Percentiles rank a stretch among this genome's conserved stretches.
Conservation (phyloP, 2,329 filamentous ascomycete species). For the Aspergillus sp. region DNA sequence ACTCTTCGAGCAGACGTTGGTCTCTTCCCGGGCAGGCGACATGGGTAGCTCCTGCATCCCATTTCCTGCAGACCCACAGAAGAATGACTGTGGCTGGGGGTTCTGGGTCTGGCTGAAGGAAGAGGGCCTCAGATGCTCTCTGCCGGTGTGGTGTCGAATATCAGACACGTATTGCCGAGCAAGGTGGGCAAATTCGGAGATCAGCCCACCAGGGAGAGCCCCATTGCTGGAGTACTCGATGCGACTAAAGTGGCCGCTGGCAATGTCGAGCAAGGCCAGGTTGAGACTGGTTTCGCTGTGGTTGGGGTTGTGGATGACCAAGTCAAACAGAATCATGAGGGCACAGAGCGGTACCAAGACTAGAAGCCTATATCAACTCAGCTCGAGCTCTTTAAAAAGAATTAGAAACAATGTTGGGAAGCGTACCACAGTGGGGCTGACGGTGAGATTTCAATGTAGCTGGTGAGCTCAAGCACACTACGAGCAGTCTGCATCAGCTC, state of each 20-base stretch:
- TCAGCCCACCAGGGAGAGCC: slow-evolving; percentile 38
- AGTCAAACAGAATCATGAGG: slow-evolving; percentile 45
- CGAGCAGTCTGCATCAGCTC: slow-evolving; percentile 35
- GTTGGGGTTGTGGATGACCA: slow-evolving; percentile 40
- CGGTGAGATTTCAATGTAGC: slow-evolving; percentile 33
- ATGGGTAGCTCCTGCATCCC: too few relatives aligned
- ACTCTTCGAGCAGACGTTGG: too few relatives aligned
- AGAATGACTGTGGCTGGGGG: too few relatives aligned
- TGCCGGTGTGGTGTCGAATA: neutral
- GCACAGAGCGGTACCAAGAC: slow-evolving; percentile 39
- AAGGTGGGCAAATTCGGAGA: slow-evolving; percentile 45
- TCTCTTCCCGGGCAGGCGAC: too few relatives aligned
- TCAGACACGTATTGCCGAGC: slow-evolving; percentile 27
- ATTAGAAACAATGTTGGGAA: neutral
- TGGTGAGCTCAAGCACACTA: slow-evolving; percentile 35
- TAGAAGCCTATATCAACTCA: slow-evolving; percentile 25
- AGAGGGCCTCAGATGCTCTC: neutral
- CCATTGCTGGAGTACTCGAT: slow-evolving; percentile 42
- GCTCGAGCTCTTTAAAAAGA: neutral
- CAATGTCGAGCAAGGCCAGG: slow-evolving; percentile 44
- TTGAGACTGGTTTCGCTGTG: slow-evolving; percentile 39
- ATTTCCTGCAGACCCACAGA: too few relatives aligned
- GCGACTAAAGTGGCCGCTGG: slow-evolving; percentile 45
- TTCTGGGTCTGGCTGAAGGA: too few relatives aligned
- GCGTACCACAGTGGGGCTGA: slow-evolving; percentile 35